Evolutionary conservation across 1,139 yeast species (phyloP), one percentile per base, ranked within the genome.

Genomic region (Taphrina betulina): DNA sequence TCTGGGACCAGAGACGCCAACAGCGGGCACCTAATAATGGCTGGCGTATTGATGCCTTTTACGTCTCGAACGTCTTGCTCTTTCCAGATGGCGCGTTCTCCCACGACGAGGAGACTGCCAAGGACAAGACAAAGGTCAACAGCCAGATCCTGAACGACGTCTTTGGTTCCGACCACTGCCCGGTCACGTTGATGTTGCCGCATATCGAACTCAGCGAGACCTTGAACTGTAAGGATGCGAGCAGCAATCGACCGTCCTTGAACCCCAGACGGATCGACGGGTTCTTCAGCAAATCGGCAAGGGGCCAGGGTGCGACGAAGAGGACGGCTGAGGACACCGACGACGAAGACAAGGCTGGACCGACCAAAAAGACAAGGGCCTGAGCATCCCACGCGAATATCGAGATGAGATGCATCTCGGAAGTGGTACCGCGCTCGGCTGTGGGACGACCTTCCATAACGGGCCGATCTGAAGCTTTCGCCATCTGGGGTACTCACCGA

Each of bases 11-110:
- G 31, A 36, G 35, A 17, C 56, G 56, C 22, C 35, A 43, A n/a
- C 36, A 41, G 26, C 37, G 56, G 17, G 29, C 50, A 14, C 26
- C 31, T 3, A 52, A 52, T 31, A 20, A 52, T 29, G 56, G 56
- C 29, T 52, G 56, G 56, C 50, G 56, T 3, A 52, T 52, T 8
- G 56, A 52, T 22, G 56, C 51, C 20, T 52, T 52, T 35, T 52
- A 52, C 37, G 38, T 42, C 16, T 42, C 56, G 7, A 34, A 43
- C 23, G 8, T 19, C 10, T 14, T 52, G 28, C 43, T 50, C 10
- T 31, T 19, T 19, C 38, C 48, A 5, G n/a, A 41, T 7, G 34
- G 23, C 8, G 31, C 14, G 5, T 4, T 5, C 16, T 2, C 20
- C n/a, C 4, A 20, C 26, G 4, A 4, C 17, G 40, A 20, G 8